Evolutionary conservation across 345 rosid species (phyloP), one percentile per base, ranked within the genome.

Genomic region (Microthlaspi erraticum): DNA sequence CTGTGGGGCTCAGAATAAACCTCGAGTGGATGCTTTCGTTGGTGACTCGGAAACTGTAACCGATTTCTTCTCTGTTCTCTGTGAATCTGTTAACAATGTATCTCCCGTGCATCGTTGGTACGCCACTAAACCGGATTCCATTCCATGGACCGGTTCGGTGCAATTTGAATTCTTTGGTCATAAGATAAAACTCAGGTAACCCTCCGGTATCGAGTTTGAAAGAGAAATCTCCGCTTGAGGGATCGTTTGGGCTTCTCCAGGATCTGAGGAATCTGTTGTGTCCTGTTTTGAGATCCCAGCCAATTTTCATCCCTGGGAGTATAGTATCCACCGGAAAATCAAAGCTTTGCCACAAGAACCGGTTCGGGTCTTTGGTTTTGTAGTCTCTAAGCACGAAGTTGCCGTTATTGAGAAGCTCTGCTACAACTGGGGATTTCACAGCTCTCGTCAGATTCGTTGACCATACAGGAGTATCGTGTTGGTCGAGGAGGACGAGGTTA

Each of bases 301-400:
- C 98, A 2, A 92, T 51, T 67, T 88, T 92, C 95, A 88, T 90
- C 10, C 51, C 88, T 0, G 93, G 88, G 44, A 92, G 68, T 38
- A 92, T 49, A 42, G 93, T 88, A 64, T 90, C 88, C 2, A 84
- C 83, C 5, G 95, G 96, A 20, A 41, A 70, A 69, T 92, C 95
- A 49, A 90, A 92, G 63, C 92, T 89, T 62, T 88, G 97, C 97
- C 97, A 92, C 7, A 88, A 43, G 61, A 67, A 74, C n/a, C 32
- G 41, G 17, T 26, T 12, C 26, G 31, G 74, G 48, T 42, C 7
- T 0, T 44, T 51, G 11, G 19, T 51, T 32, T 55, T 34, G 20
- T 65, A 77, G 66, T 84, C 87, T 78, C 68, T 84, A 8, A 90
- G 69, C 31, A 92, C 87, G 6, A 92, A 75, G 56, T 92, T 90